These are phyloP conservation scores for Chrysosporium queenslandicum DNA, from an alignment of 2,329 filamentous ascomycete genomes.

Conservation along the genomic window DNA sequence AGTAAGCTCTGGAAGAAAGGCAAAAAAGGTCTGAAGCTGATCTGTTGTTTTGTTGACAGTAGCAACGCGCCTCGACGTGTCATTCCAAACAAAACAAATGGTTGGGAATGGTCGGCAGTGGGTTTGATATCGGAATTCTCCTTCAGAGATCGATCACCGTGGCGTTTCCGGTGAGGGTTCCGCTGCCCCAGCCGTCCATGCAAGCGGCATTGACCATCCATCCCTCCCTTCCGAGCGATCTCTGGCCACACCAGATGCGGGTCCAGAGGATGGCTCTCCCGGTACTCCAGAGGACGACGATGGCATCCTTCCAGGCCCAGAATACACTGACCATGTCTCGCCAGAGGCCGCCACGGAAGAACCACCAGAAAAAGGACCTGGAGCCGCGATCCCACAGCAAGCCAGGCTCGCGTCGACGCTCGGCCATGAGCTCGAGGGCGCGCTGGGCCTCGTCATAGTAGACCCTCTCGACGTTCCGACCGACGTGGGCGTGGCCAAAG, in stretches of 20 bases:
- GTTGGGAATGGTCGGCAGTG: not conserved
- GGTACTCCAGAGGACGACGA: slow-evolving; percentile 44
- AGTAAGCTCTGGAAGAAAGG: not conserved
- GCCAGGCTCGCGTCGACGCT: slow-evolving; percentile 26
- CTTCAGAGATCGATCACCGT: slow-evolving; percentile 27
- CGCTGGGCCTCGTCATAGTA: slow-evolving; percentile 66
- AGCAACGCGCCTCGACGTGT: not conserved
- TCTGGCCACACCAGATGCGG: slow-evolving; percentile 47
- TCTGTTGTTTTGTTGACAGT: not conserved
- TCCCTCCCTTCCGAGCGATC: slow-evolving; percentile 26
- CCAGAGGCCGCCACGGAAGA: slow-evolving; percentile 10
- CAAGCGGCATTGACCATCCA: slow-evolving; percentile 52
- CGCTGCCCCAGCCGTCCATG: slow-evolving; percentile 28
- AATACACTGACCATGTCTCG: slow-evolving; percentile 13
- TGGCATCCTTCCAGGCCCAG: slow-evolving; percentile 43
- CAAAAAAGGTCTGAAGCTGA: too few relatives aligned
- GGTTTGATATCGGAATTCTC: not conserved
- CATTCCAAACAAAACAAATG: not conserved
- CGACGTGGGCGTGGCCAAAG: slow-evolving; percentile 77
- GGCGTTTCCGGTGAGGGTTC: slow-evolving; percentile 29
- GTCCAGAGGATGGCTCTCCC: slow-evolving; percentile 50
- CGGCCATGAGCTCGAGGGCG: slow-evolving; percentile 58
- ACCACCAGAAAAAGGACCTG: slow-evolving; percentile 11
- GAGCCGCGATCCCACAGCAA: slow-evolving; percentile 17
- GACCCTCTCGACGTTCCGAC: slow-evolving; percentile 57